These are phyloP conservation scores for Trichoderma sp. DNA, from an alignment of 2,329 filamentous ascomycete species.

Conservation along the genomic window DNA sequence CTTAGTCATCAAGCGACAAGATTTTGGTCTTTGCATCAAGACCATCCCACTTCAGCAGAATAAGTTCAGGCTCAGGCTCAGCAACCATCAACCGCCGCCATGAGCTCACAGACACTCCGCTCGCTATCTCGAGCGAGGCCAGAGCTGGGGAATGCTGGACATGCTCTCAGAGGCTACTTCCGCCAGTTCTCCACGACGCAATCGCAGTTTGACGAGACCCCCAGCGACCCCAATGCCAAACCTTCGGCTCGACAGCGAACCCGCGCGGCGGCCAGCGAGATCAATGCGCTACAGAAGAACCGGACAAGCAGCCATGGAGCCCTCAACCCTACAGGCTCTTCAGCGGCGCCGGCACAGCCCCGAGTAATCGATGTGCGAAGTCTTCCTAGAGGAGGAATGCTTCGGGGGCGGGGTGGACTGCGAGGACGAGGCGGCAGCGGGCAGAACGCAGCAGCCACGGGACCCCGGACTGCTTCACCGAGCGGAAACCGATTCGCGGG, in stretches of 20 bases:
- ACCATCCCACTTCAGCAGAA: conserved; percentile 13
- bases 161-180: conserved; percentile 41
- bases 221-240: conserved; percentile 24
- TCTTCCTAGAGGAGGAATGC: conserved; percentile 40
- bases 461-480: conserved; percentile 22
- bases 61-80: neutral
- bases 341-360: conserved; percentile 32
- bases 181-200: conserved; percentile 47
- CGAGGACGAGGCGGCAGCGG: conserved; percentile 31
- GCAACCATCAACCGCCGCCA: conserved; percentile 35
- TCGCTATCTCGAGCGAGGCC: conserved; percentile 44
- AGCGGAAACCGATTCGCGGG: conserved; percentile 32
- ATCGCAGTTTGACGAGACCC: conserved; percentile 39
- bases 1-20: conserved; percentile 25
- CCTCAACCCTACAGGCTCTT: conserved; percentile 7
- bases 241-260: conserved; percentile 40
- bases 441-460: neutral
- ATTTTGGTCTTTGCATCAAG: conserved; percentile 27
- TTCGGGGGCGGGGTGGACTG: conserved; percentile 36
- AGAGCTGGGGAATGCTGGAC: conserved; percentile 40
- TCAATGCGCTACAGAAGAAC: conserved; percentile 39
- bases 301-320: conserved; percentile 26
- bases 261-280: conserved; percentile 42
- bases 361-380: conserved; percentile 48
- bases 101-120: conserved; percentile 47